Evolutionary conservation across 1,284 basidiomycete genomes (phyloP), one percentile per base, ranked within the genome.

Genomic region (Tausonia pullulans): DNA sequence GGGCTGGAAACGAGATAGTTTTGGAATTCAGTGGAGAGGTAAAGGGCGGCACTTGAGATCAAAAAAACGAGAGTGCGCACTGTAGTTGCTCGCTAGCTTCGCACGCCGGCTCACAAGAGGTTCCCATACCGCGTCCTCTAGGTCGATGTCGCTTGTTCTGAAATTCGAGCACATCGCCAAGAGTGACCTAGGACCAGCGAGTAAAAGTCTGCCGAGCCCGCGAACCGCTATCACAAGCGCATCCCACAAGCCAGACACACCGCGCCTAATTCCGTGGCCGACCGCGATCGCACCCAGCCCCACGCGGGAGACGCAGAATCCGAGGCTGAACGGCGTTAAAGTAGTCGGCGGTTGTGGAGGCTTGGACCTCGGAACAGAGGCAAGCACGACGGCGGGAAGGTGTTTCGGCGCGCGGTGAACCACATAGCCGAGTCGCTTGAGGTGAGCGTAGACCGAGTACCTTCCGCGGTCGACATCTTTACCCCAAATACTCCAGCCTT

Each of bases 381-480:
- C 9, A 13, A 27, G 58, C 27, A 65, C 40, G 52, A 46, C 41
- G 11, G 40, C 9, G 13, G 63, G 63, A 11, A 64, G 39, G 48
- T 45, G 50, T 27, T 6, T 13, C 9, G 63, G 68, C 0, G 73
- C 70, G 11, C 94, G 82, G 58, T 85, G 90, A 5, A 98, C 84
- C 3, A 86, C 83, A 75, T 96, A 98, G 9, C 95, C 95, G 41
- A 98, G 79, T 9, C 95, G 84, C 72, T 88, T 91, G 40, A 98
- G 80, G 73, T 95, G 94, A 0, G 94, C 84, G 72, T 90, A 98
- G 14, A 95, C 88, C 92, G 55, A 56, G 27, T 58, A 65, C 39
- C 50, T 41, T 16, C 64, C 65, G 8, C 49, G 61, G 6, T 50
- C 56, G 8, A 62, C 39, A 14, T 66, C 61, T 14, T 62, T 46